Evolutionary conservation across 306 rosid genomes (phyloP), one percentile per base, ranked within the genome.

Genomic region (Begonia loranthoides): DNA sequence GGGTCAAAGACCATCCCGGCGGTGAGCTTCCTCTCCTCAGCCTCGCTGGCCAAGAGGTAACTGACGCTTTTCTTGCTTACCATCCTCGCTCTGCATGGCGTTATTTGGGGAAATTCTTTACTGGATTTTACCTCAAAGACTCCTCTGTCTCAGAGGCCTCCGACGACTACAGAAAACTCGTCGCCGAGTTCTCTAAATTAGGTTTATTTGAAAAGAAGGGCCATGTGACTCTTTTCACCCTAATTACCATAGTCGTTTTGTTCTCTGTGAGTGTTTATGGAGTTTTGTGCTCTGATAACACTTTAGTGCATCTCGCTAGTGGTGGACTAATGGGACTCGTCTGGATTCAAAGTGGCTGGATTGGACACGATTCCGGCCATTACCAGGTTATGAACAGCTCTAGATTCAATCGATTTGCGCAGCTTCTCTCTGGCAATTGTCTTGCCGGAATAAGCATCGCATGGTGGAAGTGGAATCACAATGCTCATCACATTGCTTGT

Each of bases 381-480:
- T 83, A 87, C 52, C 82, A 78, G 71, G 73, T 83, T 12, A 83
- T 87, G 94, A 19, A 70, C 0, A 69, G 63, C 49, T 60, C 45
- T 0, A 53, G 53, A 10, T 80, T 43, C 41, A 87, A 66, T 73
- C 76, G 57, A 54, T 12, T 78, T 0, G 79, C 79, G 0, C 96
- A 87, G 44, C 41, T 87, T 13, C n/a, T 83, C 14, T 59, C 94
- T 51, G 96, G 96, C 28, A 87, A 87, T 62, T 87, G 90, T 63
- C 19, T 87, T 16, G 78, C 92, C 40, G 96, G 96, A 17, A 87
- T 87, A 40, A 83, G 96, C 67, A 87, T 87, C 56, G 96, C 94
- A 4, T 83, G 96, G 92, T 87, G 96, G 96, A 87, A 87, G 34
- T 87, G 96, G 96, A 87, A 94, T 43, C 96, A 87, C 56, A 87